A percentile compares a stretch with the other conserved stretches of the same genome.
Evolutionary conservation across 2,329 filamentous ascomycete species (phyloP).

Genomic region (Cordyceps cicadae): DNA sequence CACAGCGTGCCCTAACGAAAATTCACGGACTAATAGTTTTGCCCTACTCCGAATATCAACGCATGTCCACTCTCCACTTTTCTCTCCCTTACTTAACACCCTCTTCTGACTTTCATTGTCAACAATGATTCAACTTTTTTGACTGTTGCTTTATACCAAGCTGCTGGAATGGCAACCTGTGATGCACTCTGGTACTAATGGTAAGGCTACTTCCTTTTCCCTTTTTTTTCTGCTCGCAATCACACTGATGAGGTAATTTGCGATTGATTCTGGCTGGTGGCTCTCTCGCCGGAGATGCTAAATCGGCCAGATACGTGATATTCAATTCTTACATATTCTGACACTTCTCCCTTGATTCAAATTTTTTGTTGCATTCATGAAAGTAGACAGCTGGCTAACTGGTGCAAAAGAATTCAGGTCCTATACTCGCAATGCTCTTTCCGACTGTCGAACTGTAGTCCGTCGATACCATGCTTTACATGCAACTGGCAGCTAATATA

Average conservation of each 20-base stretch:
- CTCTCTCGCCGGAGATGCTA: conserved; percentile 82
- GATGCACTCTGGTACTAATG: conserved; percentile 14
- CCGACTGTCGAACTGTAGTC: not conserved
- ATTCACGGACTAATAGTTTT: conserved; percentile 23
- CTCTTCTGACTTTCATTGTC: not conserved
- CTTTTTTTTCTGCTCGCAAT: conserved; percentile 12
- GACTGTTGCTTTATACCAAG: not conserved
- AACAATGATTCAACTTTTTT: not conserved
- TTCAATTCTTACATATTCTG: conserved; percentile 99
- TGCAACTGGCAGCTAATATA: not conserved
- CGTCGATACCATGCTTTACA: not conserved
- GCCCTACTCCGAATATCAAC: conserved; percentile 14
- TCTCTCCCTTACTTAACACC: not conserved
- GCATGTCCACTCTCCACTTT: not conserved
- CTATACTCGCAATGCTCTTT: not conserved
- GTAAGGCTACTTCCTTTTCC: conserved; percentile 19
- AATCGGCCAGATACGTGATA: conserved; percentile 74
- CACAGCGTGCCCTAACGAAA: conserved; percentile 34
- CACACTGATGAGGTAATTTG: conserved; percentile 88
- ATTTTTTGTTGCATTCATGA: conserved; percentile 19
- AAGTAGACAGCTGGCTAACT: conserved; percentile 19
- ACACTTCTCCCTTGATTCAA: conserved; percentile 28
- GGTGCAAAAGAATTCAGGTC: conserved; percentile 14
- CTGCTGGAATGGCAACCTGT: not conserved
- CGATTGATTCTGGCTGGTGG: conserved; percentile 87